A percentile compares a stretch with the other conserved stretches of the same genome.
phyloP scores from a whole-genome alignment of 202 grass and related monocot species.

The Carex sylvatica region DNA sequence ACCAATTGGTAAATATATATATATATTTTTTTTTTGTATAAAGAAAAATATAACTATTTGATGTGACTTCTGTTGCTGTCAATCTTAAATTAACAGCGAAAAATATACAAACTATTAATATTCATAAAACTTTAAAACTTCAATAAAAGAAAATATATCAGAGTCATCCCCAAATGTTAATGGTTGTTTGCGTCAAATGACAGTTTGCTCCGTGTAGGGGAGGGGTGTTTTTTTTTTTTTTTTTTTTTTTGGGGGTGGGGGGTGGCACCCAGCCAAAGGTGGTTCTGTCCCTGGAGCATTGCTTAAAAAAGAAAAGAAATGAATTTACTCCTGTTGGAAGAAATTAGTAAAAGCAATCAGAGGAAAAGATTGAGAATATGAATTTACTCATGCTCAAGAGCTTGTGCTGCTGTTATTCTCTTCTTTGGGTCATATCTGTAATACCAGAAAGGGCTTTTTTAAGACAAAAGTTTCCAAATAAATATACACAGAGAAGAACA shows the following conservation, averaged over 20 bases:
- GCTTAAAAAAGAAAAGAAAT: neutral
- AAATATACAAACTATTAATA: neutral
- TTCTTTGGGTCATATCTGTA: slow-evolving; percentile 95
- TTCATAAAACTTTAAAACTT: slow-evolving; percentile 2
- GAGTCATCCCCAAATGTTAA: too few species aligned
- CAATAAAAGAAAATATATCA: neutral
- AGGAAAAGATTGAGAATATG: slow-evolving; percentile 29
- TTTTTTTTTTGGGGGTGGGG: too few species aligned
- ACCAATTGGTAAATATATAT: too few species aligned
- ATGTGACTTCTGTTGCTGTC: neutral
- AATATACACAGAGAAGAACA: slow-evolving; percentile 14
- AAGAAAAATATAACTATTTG: neutral
- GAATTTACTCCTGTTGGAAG: neutral
- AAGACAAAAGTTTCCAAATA: slow-evolving; percentile 22
- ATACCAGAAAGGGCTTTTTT: slow-evolving; percentile 22
- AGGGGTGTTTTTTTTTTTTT: too few species aligned
- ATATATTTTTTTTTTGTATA: too few species aligned
- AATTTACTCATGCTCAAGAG: slow-evolving; percentile 94
- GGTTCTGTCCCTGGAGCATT: too few species aligned
- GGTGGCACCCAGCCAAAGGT: too few species aligned
- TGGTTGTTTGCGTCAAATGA: too few species aligned
- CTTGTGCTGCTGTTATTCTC: slow-evolving; percentile 92
- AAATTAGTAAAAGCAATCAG: neutral
- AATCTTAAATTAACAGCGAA: too few species aligned
- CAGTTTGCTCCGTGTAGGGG: too few species aligned